These are phyloP conservation scores for Quercus lobata DNA, from an alignment of 331 rosid species.

Conservation along the genomic window DNA sequence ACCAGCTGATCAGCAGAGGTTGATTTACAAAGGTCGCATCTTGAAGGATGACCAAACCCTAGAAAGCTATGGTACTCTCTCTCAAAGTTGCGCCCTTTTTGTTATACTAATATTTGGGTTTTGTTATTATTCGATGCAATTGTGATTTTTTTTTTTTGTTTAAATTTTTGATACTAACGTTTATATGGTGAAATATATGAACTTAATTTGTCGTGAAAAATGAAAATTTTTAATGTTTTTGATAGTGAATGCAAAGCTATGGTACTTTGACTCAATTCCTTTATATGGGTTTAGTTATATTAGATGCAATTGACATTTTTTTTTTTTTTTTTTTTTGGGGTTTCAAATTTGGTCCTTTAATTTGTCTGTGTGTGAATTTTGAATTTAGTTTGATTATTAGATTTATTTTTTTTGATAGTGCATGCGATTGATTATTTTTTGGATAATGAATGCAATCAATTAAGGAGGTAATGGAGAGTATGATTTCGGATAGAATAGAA, in stretches of 20 bases:
- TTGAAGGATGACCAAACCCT: constrained; percentile 64
- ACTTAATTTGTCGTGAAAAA: too few species aligned
- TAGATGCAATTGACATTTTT: too few species aligned
- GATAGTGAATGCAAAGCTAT: neutral
- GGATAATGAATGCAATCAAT: too few species aligned
- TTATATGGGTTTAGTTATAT: too few species aligned
- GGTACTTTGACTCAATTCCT: too few species aligned
- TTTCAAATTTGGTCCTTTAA: too few species aligned
- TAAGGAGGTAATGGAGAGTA: too few species aligned
- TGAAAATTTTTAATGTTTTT: neutral
- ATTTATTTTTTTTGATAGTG: neutral
- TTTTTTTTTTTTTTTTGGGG: too few species aligned
- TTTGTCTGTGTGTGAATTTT: too few species aligned
- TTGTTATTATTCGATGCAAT: neutral
- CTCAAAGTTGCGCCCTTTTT: neutral
- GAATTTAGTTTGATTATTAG: too few species aligned
- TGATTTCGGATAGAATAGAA: too few species aligned
- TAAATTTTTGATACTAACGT: neutral
- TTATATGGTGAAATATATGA: neutral
- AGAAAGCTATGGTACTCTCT: constrained; percentile 35
- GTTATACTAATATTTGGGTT: neutral
- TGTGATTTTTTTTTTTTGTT: neutral
- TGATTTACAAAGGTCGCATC: constrained; percentile 69
- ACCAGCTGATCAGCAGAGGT: constrained; percentile 57
- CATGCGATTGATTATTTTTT: neutral